Conservation (phyloP, 163 green algal species). For the Dunaliella salina region DNA sequence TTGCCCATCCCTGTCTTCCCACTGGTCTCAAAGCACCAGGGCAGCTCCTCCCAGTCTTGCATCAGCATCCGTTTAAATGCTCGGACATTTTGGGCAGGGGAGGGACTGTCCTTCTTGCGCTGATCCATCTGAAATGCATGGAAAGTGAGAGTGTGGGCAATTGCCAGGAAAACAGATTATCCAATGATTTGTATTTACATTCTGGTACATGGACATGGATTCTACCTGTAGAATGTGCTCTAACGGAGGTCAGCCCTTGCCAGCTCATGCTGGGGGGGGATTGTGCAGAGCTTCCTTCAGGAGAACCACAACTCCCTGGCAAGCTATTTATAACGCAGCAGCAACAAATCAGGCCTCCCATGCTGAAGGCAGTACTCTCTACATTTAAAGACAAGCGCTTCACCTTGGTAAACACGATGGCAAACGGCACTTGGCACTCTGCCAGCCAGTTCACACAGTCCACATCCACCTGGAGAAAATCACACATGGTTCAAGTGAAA, state of each 20-base stretch:
- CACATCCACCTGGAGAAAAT: slow-evolving; percentile 55
- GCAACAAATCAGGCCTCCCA: no score
- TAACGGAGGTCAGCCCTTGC: no score
- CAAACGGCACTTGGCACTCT: slow-evolving; percentile 81
- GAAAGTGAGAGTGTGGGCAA: no score
- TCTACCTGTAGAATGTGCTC: no score
- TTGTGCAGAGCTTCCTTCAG: no score
- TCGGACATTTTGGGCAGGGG: slow-evolving; percentile 60
- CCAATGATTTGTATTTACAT: no score
- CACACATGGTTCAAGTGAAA: no score
- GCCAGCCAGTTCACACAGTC: slow-evolving; percentile 84
- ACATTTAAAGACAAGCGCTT: not conserved
- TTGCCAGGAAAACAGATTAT: no score
- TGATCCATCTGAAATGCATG: slow-evolving; percentile 64
- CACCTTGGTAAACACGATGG: slow-evolving; percentile 88
- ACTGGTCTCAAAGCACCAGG: slow-evolving; percentile 73
- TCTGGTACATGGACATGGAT: no score
- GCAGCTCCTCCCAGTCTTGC: slow-evolving; percentile 63
- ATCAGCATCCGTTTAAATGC: slow-evolving; percentile 60
- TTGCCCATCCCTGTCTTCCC: slow-evolving; percentile 54
- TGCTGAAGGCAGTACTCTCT: not conserved
- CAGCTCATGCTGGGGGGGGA: no score
- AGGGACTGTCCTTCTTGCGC: slow-evolving; percentile 27
- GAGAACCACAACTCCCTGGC: no score
- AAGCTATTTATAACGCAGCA: no score